Percentiles rank a stretch among this genome's conserved stretches.
These are phyloP conservation scores for Barnettozyma sucrosica DNA, from an alignment of 805 yeast species.

Conservation along the genomic window DNA sequence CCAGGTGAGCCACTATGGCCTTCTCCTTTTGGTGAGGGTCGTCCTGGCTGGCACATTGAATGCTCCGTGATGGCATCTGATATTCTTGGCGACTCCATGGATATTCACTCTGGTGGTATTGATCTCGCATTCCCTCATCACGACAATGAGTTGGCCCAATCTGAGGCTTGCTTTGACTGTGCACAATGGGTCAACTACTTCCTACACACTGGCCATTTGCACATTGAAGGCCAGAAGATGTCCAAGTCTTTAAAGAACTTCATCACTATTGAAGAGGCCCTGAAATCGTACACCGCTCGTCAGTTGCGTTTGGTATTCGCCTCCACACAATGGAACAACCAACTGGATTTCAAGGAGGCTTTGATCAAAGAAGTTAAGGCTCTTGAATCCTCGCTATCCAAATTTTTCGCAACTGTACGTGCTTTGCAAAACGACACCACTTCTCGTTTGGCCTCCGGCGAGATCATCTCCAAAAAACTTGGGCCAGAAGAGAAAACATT, in stretches of 20 bases:
- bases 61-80: slow-evolving; percentile 98
- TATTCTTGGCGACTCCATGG: slow-evolving; percentile 75
- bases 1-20: slow-evolving; percentile 97
- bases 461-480: slow-evolving; percentile 56
- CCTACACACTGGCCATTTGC: slow-evolving; percentile 94
- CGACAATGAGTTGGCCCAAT: slow-evolving; percentile 96
- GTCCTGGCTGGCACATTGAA: slow-evolving; percentile 99
- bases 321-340: slow-evolving; percentile 86
- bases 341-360: slow-evolving; percentile 84
- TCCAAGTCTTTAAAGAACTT: slow-evolving; percentile 91
- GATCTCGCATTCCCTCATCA: slow-evolving; percentile 99
- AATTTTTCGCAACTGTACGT: slow-evolving; percentile 82
- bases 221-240: slow-evolving; percentile 98
- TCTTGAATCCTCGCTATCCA: slow-evolving; percentile 66
- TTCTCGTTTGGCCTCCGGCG: slow-evolving; percentile 42
- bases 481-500: slow-evolving; percentile 50
- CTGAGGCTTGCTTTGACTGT: slow-evolving; percentile 87
- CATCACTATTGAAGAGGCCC: slow-evolving; percentile 89
- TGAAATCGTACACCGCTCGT: slow-evolving; percentile 61
- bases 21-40: slow-evolving; percentile 94
- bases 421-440: slow-evolving; percentile 69
- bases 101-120: slow-evolving; percentile 94
- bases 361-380: slow-evolving; percentile 72
- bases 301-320: slow-evolving; percentile 91
- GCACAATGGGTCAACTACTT: slow-evolving; percentile 96